Base-by-base conservation (phyloP, 768 basidiomycete species). In the Russula dissimulans region DNA sequence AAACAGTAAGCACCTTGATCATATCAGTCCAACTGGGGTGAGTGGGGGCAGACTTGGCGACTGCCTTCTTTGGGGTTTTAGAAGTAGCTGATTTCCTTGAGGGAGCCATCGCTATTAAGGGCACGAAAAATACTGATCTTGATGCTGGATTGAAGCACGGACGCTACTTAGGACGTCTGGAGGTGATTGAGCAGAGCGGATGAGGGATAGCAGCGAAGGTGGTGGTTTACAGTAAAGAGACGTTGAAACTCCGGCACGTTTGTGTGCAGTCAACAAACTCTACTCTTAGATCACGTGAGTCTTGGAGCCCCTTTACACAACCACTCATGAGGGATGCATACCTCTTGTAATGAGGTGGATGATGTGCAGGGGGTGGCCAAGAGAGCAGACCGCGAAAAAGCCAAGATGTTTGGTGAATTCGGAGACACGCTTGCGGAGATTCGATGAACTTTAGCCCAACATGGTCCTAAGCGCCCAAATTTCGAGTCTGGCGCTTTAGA, bases 11-110 rank as follows among this genome's bases (percentile, higher is more conserved):
- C 67, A 87, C 87, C 79, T 88, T 89, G 72, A 90, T 89, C 87
- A 90, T 90, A 57, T 89, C 86, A 59, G 80, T 72, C 83, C 84
- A 86, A 59, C 79, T 70, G 12, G 85, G 84, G 67, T 85, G 84
- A 44, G 79, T 59, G 55, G 71, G 65, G 31, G 68, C 65, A 58
- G 76, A 68, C 49, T 74, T 75, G 56, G 75, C 66, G 18, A 76
- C 70, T 39, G 75, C 66, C 73, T 80, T 83, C 70, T 79, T 71
- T 50, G 75, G 64, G 39, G 79, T 65, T 70, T 82, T 84, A 75
- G 78, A 81, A 48, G 77, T 56, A 38, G 75, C 74, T 26, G 76
- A 54, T 67, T 71, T 73, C 68, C 70, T 74, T 15, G 70, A 56
- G 41, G 76, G 65, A 60, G 78, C 63, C 67, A 76, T 66, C 71